Evolutionary conservation across 148 eudicot genomes (phyloP).

Genomic region (Hydrangea macrophylla): DNA sequence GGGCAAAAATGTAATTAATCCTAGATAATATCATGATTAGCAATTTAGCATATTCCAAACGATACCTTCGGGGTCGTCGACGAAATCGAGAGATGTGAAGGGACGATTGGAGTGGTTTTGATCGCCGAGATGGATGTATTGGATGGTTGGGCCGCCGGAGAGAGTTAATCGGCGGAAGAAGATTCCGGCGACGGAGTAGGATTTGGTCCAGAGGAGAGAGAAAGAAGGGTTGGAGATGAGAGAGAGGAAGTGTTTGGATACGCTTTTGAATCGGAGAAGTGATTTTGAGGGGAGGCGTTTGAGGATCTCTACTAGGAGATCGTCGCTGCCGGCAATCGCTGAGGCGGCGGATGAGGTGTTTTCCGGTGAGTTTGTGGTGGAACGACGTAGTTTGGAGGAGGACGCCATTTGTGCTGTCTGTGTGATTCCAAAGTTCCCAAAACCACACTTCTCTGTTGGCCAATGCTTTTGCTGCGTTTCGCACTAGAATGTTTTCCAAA

Average conservation of each 20-base stretch:
- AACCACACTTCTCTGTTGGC: too few species aligned
- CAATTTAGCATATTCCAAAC: too few species aligned
- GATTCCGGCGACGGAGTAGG: not conserved
- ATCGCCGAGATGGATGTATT: not conserved
- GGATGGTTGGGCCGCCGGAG: not conserved
- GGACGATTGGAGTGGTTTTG: not conserved
- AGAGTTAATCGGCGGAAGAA: not conserved
- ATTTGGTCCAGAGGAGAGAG: not conserved
- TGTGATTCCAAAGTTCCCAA: too few species aligned
- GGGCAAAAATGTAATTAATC: too few species aligned
- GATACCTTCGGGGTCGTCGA: not conserved
- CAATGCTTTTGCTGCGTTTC: too few species aligned
- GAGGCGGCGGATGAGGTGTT: not conserved
- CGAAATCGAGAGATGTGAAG: constrained; percentile 8
- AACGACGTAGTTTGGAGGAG: not conserved
- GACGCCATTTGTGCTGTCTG: too few species aligned
- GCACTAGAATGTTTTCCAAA: too few species aligned
- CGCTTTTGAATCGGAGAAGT: not conserved
- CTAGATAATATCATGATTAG: too few species aligned
- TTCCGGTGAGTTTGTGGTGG: not conserved
- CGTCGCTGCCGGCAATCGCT: not conserved
- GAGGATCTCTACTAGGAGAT: not conserved
- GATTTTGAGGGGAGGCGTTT: not conserved
- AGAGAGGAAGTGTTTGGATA: not conserved
- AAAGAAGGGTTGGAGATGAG: not conserved